Conservation (phyloP, 2,329 filamentous ascomycete genomes). For the Chalaropsis ovoidea region DNA sequence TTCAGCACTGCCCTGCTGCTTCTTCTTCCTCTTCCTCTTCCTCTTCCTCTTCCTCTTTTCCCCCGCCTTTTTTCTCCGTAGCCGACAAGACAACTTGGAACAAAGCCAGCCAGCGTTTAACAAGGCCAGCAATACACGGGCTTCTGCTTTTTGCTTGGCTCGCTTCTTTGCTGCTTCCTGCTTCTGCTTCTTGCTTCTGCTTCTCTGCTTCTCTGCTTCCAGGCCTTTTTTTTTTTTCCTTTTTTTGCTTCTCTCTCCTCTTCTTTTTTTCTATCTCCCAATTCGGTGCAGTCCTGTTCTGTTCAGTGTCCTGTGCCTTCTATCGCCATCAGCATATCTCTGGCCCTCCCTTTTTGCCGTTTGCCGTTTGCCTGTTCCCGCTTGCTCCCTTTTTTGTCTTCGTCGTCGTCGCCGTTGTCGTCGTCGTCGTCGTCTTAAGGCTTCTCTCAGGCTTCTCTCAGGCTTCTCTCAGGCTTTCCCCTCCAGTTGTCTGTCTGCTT, state of each 20-base stretch:
- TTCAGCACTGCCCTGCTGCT: too few species aligned
- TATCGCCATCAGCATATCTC: neutral
- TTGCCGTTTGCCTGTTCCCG: neutral
- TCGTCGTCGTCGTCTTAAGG: too few species aligned
- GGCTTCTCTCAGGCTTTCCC: neutral
- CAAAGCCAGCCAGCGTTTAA: too few species aligned
- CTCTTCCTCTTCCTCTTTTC: too few species aligned
- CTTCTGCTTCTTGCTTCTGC: neutral
- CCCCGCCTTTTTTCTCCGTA: too few species aligned
- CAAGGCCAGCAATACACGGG: too few species aligned
- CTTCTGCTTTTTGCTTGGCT: neutral
- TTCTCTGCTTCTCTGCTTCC: neutral
- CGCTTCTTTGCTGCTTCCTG: neutral
- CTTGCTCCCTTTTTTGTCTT: neutral
- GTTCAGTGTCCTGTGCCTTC: neutral
- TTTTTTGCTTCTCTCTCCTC: neutral
- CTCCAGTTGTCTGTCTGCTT: neutral
- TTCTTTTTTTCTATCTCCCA: neutral
- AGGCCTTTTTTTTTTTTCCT: neutral
- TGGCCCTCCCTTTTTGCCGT: neutral
- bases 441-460: neutral
- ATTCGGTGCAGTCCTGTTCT: neutral
- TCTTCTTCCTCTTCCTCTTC: too few species aligned
- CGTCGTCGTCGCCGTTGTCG: neutral
- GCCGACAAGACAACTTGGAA: too few species aligned